These are phyloP conservation scores for Epichloe uncinata DNA, from an alignment of 2,329 filamentous ascomycete genomes.

Conservation along the genomic window DNA sequence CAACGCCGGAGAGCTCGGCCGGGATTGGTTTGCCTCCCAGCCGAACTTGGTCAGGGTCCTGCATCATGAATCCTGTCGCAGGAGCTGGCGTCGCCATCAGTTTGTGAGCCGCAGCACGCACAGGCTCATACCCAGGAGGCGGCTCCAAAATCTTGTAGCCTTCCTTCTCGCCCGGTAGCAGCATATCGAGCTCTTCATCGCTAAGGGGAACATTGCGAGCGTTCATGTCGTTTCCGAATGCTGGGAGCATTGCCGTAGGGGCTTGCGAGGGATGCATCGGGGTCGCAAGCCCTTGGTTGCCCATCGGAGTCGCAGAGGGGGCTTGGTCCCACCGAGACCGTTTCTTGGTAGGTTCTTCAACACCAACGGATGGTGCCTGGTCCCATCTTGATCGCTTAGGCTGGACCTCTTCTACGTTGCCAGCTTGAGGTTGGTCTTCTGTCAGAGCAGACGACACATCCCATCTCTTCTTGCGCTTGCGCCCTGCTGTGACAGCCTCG, in stretches of 20 bases:
- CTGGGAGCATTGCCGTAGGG: conserved; percentile 31
- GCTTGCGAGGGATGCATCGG: conserved; percentile 61
- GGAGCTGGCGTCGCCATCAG: conserved; percentile 60
- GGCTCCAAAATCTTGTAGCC: conserved; percentile 88
- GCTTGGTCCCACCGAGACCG: conserved; percentile 89
- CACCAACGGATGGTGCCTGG: conserved; percentile 51
- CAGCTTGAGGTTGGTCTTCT: conserved; percentile 34
- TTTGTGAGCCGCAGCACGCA: conserved; percentile 63
- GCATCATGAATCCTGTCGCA: conserved; percentile 90
- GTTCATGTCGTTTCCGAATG: conserved; percentile 65
- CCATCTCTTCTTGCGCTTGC: conserved; percentile 93
- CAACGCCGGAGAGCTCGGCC: conserved; percentile 90
- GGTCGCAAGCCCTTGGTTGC: conserved; percentile 60
- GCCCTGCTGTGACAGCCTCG: conserved; percentile 45
- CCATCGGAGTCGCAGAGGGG: conserved; percentile 64
- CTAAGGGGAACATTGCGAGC: conserved; percentile 70
- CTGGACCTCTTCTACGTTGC: conserved; percentile 42
- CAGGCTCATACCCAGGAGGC: conserved; percentile 81
- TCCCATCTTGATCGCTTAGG: conserved; percentile 79
- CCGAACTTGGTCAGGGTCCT: conserved; percentile 76
- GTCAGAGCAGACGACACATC: conserved; percentile 55
- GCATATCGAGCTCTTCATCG: conserved; percentile 85
- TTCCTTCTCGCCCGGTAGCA: conserved; percentile 77
- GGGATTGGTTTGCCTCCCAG: conserved; percentile 81
- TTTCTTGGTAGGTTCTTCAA: conserved; percentile 52